Percentiles rank a stretch among this genome's conserved stretches.
Conservation (phyloP, 371 early-diverging fungal species). For the Mucor indicus region DNA sequence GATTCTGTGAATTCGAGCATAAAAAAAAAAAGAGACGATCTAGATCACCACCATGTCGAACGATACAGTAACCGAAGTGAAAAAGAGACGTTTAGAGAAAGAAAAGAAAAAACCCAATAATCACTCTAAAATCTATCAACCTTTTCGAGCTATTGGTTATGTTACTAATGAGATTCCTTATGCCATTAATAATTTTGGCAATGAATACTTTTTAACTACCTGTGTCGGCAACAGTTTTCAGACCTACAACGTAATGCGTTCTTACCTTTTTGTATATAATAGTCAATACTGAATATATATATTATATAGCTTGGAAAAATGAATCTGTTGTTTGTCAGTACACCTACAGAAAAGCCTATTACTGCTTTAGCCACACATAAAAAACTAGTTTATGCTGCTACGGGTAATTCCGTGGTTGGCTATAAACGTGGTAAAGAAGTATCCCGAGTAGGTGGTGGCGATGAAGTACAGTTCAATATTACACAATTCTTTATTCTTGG, state of each 20-base stretch:
- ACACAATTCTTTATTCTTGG: slow-evolving; percentile 69
- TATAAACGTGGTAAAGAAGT: slow-evolving; percentile 79
- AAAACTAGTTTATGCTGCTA: slow-evolving; percentile 75
- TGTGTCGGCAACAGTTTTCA: slow-evolving; percentile 86
- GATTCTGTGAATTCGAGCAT: no score
- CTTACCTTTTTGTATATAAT: background rate
- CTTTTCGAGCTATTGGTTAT: slow-evolving; percentile 89
- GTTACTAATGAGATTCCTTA: slow-evolving; percentile 80
- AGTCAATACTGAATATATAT: background rate
- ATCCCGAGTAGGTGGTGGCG: slow-evolving; percentile 31
- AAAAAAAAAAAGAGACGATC: no score
- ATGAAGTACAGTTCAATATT: slow-evolving; percentile 32
- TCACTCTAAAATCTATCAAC: slow-evolving; percentile 68
- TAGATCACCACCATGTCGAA: slow-evolving; percentile 12
- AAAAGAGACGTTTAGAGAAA: slow-evolving; percentile 22
- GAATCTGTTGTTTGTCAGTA: slow-evolving; percentile 58
- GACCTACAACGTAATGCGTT: slow-evolving; percentile 67
- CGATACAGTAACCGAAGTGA: background rate
- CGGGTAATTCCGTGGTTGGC: slow-evolving; percentile 59
- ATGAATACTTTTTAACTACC: slow-evolving; percentile 77
- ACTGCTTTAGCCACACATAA: slow-evolving; percentile 69
- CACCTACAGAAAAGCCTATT: slow-evolving; percentile 68
- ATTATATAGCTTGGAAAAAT: slow-evolving; percentile 33
- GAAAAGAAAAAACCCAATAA: slow-evolving; percentile 3
- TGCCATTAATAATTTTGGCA: slow-evolving; percentile 76